Evolutionary conservation across 805 yeast species (phyloP).

Genomic region (Candida insectorum): DNA sequence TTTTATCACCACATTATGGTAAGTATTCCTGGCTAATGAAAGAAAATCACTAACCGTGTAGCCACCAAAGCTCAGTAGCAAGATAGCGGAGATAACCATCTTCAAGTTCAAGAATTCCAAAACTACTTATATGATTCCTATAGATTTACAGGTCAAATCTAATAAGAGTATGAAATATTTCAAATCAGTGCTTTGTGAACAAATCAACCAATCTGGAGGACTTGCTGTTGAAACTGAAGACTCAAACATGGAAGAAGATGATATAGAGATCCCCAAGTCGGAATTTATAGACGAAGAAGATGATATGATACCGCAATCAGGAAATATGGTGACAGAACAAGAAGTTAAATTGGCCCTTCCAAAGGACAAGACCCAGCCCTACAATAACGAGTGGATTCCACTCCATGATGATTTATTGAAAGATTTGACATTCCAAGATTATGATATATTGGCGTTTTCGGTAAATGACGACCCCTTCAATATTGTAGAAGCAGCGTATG

Average conservation of each 20-base stretch:
- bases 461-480: conserved; percentile 33
- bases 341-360: conserved; percentile 42
- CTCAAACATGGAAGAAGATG: conserved; percentile 26
- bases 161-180: conserved; percentile 15
- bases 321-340: conserved; percentile 10
- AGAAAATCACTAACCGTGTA: no score
- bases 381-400: conserved; percentile 34
- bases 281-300: conserved; percentile 28
- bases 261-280: conserved; percentile 38
- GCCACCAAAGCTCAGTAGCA: conserved; percentile 5
- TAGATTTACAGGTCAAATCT: conserved; percentile 16
- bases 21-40: no score
- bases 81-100: conserved; percentile 15
- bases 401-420: conserved; percentile 25
- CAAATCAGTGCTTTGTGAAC: conserved; percentile 24
- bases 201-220: conserved; percentile 51
- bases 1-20: no score
- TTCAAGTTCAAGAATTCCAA: conserved; percentile 34
- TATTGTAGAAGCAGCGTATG: conserved; percentile 32
- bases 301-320: conserved; percentile 8
- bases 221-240: conserved; percentile 27
- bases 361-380: conserved; percentile 31
- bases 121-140: conserved; percentile 27
- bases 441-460: conserved; percentile 41
- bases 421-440: conserved; percentile 34